Percentiles rank a stretch among this genome's conserved stretches.
phyloP scores from a whole-genome alignment of 495 filamentous ascomycete species.

The Talaromyces liani region DNA sequence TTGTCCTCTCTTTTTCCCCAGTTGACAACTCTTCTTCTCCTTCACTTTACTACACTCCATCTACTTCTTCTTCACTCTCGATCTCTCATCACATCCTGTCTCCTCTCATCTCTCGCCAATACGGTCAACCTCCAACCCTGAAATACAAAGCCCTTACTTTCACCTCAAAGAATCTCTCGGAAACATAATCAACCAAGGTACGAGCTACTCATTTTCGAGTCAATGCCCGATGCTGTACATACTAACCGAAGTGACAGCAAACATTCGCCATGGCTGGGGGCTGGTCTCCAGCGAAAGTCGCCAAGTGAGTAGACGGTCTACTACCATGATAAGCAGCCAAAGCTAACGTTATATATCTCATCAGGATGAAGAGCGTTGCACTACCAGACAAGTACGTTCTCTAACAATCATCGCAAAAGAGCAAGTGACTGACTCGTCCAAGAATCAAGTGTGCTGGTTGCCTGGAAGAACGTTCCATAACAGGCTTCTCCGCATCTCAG shows the following conservation, averaged over 20 bases:
- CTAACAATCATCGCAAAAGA: background rate
- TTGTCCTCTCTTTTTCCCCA: background rate
- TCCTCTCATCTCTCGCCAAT: background rate
- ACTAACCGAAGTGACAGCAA: background rate
- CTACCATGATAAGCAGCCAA: background rate
- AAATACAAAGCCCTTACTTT: background rate
- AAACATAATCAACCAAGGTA: background rate
- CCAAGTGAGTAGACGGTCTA: background rate
- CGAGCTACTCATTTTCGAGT: background rate
- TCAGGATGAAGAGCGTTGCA: slow-evolving; percentile 18
- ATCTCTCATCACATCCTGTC: background rate
- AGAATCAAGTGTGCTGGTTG: slow-evolving; percentile 45
- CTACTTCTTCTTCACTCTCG: background rate
- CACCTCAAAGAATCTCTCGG: background rate
- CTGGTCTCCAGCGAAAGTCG: background rate
- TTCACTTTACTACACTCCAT: too few relatives aligned
- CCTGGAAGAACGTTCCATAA: slow-evolving; percentile 26
- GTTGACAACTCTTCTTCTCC: background rate
- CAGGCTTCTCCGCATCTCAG: slow-evolving; percentile 39
- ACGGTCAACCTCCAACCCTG: background rate
- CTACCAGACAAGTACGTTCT: slow-evolving; percentile 23
- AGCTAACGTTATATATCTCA: background rate
- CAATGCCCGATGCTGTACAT: background rate
- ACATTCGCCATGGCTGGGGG: slow-evolving; percentile 3
- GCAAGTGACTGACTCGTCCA: slow-evolving; percentile 7